A percentile compares a stretch with the other conserved stretches of the same genome.
Evolutionary conservation across 2,329 filamentous ascomycete species (phyloP).

Genomic region (Sphaerulina vaccinii): DNA sequence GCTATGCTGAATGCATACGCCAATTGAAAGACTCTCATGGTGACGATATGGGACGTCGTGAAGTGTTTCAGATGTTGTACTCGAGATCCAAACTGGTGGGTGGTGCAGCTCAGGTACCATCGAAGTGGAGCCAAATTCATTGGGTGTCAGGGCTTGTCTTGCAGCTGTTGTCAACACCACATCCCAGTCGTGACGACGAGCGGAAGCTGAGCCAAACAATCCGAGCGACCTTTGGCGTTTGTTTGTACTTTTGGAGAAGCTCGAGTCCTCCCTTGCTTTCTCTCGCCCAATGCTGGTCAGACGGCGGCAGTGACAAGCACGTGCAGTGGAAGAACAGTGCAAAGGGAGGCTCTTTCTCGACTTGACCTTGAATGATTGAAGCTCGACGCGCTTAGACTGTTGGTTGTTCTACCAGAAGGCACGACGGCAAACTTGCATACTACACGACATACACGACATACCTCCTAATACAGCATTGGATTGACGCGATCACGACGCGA

Average conservation of each 20-base stretch:
- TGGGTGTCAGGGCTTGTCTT: slow-evolving; percentile 1
- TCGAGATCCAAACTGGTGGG: background rate
- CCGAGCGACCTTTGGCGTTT: no score
- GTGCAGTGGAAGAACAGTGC: no score
- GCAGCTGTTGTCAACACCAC: slow-evolving; percentile 2
- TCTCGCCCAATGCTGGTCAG: slow-evolving; percentile 9
- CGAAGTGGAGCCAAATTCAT: no score
- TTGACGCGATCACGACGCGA: slow-evolving; percentile 6
- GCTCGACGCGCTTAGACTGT: background rate
- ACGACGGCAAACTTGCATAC: no score
- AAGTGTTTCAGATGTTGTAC: slow-evolving; percentile 1
- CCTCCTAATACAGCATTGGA: background rate
- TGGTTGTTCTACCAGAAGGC: background rate
- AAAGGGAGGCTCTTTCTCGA: slow-evolving; percentile 2
- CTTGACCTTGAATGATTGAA: background rate
- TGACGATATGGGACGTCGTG: background rate
- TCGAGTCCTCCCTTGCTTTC: no score
- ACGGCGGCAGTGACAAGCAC: slow-evolving; percentile 8
- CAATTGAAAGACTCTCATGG: slow-evolving; percentile 9
- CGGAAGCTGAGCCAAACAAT: no score
- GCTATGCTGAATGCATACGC: slow-evolving; percentile 2
- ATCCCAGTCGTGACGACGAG: slow-evolving; percentile 14
- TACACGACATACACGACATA: background rate
- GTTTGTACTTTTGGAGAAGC: no score
- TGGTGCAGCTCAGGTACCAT: background rate